Percentiles rank a stretch among this genome's conserved stretches.
Evolutionary conservation across 768 basidiomycete species (phyloP).

Genomic region (Mycena latifolia): DNA sequence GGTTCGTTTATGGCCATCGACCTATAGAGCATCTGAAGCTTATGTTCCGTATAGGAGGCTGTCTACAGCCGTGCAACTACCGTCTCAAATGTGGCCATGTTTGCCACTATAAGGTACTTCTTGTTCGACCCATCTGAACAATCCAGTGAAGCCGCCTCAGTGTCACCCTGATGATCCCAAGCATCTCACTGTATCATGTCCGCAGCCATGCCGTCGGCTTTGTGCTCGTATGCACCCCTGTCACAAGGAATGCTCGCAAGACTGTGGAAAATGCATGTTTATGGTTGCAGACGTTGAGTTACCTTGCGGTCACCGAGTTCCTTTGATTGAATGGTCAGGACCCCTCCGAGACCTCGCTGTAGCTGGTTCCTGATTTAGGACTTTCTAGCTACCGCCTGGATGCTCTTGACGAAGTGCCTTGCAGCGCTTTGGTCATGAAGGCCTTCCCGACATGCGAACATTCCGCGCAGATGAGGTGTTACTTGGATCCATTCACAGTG

Average conservation of each 20-base stretch:
- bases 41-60: constrained; percentile 61
- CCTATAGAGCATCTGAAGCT: not conserved
- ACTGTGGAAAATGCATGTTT: constrained; percentile 68
- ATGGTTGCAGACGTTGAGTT: constrained; percentile 58
- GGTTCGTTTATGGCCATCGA: constrained; percentile 48
- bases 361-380: not conserved
- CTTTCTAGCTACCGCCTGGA: constrained; percentile 59
- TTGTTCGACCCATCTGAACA: not conserved
- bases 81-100: constrained; percentile 72
- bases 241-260: constrained; percentile 57
- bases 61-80: constrained; percentile 66
- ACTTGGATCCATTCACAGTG: constrained; percentile 52
- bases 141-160: constrained; percentile 42
- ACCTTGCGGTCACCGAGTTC: constrained; percentile 68
- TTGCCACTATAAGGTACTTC: constrained; percentile 67
- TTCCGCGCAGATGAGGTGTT: constrained; percentile 58
- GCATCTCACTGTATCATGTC: constrained; percentile 62
- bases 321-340: constrained; percentile 63
- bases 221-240: constrained; percentile 74
- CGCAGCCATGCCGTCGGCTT: constrained; percentile 61
- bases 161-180: constrained; percentile 73
- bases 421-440: constrained; percentile 58
- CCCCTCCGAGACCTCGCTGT: not conserved
- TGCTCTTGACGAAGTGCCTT: constrained; percentile 56
- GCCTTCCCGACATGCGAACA: constrained; percentile 68